Conservation (phyloP, 768 basidiomycete genomes). For the Phaeolepiota aurea region DNA sequence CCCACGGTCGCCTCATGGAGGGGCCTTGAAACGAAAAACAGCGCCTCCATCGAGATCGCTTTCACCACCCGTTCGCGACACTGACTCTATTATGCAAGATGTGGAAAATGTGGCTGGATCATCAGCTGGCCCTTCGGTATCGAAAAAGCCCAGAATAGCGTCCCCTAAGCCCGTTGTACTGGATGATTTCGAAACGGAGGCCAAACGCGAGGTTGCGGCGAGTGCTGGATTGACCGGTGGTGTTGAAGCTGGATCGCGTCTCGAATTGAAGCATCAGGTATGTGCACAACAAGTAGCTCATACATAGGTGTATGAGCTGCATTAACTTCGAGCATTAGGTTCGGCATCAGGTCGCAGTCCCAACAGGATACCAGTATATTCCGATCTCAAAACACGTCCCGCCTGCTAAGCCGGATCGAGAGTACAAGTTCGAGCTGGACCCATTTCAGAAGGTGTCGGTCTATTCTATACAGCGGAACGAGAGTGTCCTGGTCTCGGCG, state of each 20-base stretch:
- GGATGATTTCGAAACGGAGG: constrained; percentile 93
- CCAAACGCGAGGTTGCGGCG: constrained; percentile 84
- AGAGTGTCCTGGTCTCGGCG: constrained; percentile 95
- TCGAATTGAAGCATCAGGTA: constrained; percentile 81
- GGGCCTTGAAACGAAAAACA: constrained; percentile 37
- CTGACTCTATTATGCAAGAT: constrained; percentile 12
- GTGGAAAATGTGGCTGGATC: constrained; percentile 16
- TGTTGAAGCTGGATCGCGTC: constrained; percentile 51
- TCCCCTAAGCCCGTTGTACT: constrained; percentile 71
- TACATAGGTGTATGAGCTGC: neutral
- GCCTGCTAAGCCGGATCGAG: constrained; percentile 80
- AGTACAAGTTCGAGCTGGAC: constrained; percentile 95
- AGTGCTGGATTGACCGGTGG: constrained; percentile 79
- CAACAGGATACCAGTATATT: constrained; percentile 83
- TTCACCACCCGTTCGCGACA: constrained; percentile 8
- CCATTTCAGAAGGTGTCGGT: constrained; percentile 96
- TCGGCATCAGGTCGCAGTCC: constrained; percentile 93
- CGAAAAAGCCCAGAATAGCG: constrained; percentile 53
- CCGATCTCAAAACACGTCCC: constrained; percentile 91
- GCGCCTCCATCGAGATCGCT: constrained; percentile 14
- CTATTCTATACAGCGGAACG: constrained; percentile 92
- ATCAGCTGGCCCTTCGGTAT: constrained; percentile 27
- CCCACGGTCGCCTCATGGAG: constrained; percentile 7
- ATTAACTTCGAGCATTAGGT: constrained; percentile 40
- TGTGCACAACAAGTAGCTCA: too few relatives aligned